These are phyloP conservation scores for Gossypium rotundifolium DNA, from an alignment of 345 rosid genomes.

Conservation along the genomic window DNA sequence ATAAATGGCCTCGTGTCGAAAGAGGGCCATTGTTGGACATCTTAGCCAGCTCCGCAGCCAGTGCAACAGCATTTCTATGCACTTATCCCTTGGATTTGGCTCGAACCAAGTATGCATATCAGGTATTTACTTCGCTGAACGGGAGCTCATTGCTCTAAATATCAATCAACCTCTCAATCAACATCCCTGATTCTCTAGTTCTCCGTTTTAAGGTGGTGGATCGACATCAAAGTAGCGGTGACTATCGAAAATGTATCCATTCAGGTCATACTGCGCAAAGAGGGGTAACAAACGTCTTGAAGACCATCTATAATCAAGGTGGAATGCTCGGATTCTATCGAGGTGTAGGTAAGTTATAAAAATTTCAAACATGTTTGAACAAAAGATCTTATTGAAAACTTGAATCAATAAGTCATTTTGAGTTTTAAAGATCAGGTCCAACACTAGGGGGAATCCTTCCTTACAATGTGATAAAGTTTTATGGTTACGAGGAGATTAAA, in stretches of 20 bases:
- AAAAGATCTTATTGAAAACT: slow-evolving; percentile 11
- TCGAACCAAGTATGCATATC: slow-evolving; percentile 95
- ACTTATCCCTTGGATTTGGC: slow-evolving; percentile 94
- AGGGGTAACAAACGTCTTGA: slow-evolving; percentile 65
- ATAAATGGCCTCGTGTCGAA: slow-evolving; percentile 54
- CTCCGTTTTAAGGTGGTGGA: slow-evolving; percentile 42
- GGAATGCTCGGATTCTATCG: slow-evolving; percentile 72
- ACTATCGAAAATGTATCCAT: slow-evolving; percentile 31
- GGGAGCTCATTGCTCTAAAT: no score
- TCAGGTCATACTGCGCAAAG: slow-evolving; percentile 49
- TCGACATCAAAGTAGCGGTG: slow-evolving; percentile 25
- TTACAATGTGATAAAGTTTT: slow-evolving; percentile 82
- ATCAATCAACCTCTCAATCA: no score
- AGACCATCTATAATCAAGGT: slow-evolving; percentile 63
- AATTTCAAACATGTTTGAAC: neutral
- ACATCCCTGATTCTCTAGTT: neutral
- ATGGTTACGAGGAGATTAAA: slow-evolving; percentile 71
- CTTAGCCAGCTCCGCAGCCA: slow-evolving; percentile 85
- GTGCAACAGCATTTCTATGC: slow-evolving; percentile 90
- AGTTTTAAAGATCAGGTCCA: slow-evolving; percentile 53
- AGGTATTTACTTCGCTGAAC: slow-evolving; percentile 31
- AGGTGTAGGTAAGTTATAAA: slow-evolving; percentile 59
- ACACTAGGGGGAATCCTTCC: slow-evolving; percentile 89
- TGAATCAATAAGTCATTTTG: neutral
- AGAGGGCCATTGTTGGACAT: slow-evolving; percentile 80